phyloP scores from a whole-genome alignment of 2,329 filamentous ascomycete genomes.

The Aspergillus uvarum region DNA sequence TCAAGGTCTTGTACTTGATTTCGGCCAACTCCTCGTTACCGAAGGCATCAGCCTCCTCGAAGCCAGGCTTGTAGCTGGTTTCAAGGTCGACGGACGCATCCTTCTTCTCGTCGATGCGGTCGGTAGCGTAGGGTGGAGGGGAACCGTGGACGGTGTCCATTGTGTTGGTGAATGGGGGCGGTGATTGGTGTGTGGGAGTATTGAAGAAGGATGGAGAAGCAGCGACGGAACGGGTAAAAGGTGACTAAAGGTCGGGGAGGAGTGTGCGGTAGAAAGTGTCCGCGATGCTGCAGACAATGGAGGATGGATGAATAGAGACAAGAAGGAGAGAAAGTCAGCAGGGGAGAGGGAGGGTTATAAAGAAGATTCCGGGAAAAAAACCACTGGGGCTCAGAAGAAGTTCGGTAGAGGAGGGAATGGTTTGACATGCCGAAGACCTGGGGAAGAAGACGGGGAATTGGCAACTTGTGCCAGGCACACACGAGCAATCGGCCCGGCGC shows the following conservation, averaged over 20 bases:
- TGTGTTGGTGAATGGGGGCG: background rate
- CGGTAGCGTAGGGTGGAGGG: slow-evolving; percentile 4
- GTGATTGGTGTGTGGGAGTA: background rate
- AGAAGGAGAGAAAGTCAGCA: background rate
- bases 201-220: background rate
- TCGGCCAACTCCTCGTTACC: slow-evolving; percentile 35
- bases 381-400: no score
- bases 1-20: slow-evolving; percentile 51
- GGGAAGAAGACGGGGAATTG: background rate
- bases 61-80: slow-evolving; percentile 13
- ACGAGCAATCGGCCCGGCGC: background rate
- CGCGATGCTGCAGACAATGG: no score
- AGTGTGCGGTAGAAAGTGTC: no score
- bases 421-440: background rate
- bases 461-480: background rate
- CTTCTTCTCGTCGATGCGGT: slow-evolving; percentile 8
- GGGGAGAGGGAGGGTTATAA: background rate
- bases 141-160: slow-evolving; percentile 3
- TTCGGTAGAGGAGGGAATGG: background rate
- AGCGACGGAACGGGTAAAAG: no score
- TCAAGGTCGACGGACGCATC: slow-evolving; percentile 4
- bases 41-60: slow-evolving; percentile 29
- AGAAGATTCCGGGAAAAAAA: background rate
- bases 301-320: background rate
- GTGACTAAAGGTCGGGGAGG: no score